Conservation (phyloP, 176 grass and related monocot genomes). For the Rhynchospora tenuis region DNA sequence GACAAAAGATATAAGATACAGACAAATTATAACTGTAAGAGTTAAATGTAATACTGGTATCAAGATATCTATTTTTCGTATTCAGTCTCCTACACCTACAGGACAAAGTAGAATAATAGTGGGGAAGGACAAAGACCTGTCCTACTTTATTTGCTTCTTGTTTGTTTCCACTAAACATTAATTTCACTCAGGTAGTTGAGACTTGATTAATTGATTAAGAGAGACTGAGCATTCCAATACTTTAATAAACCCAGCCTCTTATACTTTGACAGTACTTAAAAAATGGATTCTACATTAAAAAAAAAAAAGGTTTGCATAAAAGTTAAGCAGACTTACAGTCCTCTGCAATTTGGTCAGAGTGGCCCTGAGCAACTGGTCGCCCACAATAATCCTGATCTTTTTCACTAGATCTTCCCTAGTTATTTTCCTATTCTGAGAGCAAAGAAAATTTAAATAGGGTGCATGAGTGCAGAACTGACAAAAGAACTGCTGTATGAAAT, state of each 20-base stretch:
- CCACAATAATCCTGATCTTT: constrained; percentile 62
- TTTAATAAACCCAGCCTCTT: neutral
- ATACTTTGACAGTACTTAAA: neutral
- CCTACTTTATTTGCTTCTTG: neutral
- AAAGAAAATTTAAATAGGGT: constrained; percentile 17
- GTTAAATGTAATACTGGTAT: neutral
- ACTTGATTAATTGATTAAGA: neutral
- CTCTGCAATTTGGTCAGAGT: constrained; percentile 48
- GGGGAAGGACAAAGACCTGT: neutral
- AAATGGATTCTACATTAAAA: neutral
- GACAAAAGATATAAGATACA: neutral
- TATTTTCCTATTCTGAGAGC: constrained; percentile 47
- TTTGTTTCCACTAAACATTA: neutral
- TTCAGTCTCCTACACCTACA: too few species aligned
- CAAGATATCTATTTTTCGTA: neutral
- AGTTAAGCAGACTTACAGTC: constrained; percentile 43
- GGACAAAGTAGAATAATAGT: too few species aligned
- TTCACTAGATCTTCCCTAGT: constrained; percentile 61
- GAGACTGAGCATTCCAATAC: neutral
- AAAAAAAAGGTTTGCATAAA: neutral
- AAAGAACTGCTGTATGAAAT: neutral
- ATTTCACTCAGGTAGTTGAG: neutral
- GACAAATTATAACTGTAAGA: neutral
- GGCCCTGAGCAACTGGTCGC: constrained; percentile 54
- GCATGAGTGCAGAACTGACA: neutral